A percentile compares a stretch with the other conserved stretches of the same genome.
phyloP scores from a whole-genome alignment of 768 basidiomycete genomes.

The Baorangia bicolor region DNA sequence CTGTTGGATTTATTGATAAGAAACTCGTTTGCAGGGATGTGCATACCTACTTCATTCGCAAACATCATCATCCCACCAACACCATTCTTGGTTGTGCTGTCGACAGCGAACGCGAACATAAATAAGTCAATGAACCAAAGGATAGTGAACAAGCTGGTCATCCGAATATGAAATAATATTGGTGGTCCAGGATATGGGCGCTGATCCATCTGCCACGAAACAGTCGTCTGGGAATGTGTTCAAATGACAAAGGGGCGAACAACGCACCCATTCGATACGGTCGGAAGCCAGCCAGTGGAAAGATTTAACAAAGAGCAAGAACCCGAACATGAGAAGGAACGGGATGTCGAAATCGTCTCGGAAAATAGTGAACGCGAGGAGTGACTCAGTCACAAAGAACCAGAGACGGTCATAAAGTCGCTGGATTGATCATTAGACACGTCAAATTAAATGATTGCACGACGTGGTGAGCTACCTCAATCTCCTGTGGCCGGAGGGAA shows the following conservation, averaged over 20 bases:
- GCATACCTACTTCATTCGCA: conserved; percentile 76
- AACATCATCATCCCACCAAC: conserved; percentile 94
- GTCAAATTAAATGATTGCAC: not conserved
- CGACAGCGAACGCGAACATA: conserved; percentile 78
- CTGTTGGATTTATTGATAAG: conserved; percentile 40
- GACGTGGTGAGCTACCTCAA: conserved; percentile 64
- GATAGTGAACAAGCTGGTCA: conserved; percentile 69
- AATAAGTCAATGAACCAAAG: conserved; percentile 72
- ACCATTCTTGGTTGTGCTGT: conserved; percentile 74
- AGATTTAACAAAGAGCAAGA: conserved; percentile 91
- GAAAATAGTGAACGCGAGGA: conserved; percentile 97
- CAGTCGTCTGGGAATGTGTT: not conserved
- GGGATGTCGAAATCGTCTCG: conserved; percentile 92
- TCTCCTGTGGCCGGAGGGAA: conserved; percentile 77
- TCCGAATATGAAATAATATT: conserved; percentile 80
- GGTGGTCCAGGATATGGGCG: conserved; percentile 83
- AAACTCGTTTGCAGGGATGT: not conserved
- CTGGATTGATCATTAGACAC: conserved; percentile 41
- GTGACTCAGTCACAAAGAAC: conserved; percentile 97
- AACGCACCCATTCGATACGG: conserved; percentile 90
- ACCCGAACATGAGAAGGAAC: conserved; percentile 93
- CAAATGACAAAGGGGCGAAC: not conserved
- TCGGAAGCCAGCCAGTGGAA: conserved; percentile 98
- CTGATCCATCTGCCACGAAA: conserved; percentile 90
- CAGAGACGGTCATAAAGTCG: conserved; percentile 93